Percentiles rank a stretch among this genome's conserved stretches.
phyloP scores from a whole-genome alignment of 192 early-diverging fungal genomes.

The Coemansia sp. region DNA sequence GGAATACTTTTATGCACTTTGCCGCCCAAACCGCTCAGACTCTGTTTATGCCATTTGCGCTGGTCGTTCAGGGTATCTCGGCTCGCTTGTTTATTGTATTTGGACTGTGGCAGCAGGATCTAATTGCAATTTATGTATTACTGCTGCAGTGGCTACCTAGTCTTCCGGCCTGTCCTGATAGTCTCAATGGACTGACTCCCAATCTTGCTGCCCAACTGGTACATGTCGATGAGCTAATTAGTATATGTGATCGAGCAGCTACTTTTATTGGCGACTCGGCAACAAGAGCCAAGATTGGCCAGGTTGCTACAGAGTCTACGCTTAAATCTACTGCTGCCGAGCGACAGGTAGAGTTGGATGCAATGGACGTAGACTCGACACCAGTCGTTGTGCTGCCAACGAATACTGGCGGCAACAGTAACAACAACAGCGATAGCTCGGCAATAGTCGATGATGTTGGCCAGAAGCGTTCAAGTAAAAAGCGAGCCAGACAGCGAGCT shows the following conservation, averaged over 20 bases:
- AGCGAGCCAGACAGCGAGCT: slow-evolving; percentile 7
- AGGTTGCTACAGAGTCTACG: background rate
- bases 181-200: background rate
- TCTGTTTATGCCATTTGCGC: slow-evolving; percentile 38
- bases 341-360: slow-evolving; percentile 2
- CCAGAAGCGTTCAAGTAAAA: slow-evolving; percentile 6
- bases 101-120: slow-evolving; percentile 24
- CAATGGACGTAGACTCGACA: background rate
- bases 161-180: slow-evolving; percentile 33
- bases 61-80: slow-evolving; percentile 24
- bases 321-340: background rate
- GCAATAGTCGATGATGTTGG: background rate
- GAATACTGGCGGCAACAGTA: too few relatives aligned
- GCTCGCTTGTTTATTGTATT: slow-evolving; percentile 26
- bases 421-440: too few relatives aligned
- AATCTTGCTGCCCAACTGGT: background rate
- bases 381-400: background rate
- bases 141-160: slow-evolving; percentile 29
- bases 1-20: slow-evolving; percentile 23
- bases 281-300: background rate
- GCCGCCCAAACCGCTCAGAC: slow-evolving; percentile 28
- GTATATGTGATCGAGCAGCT: background rate
- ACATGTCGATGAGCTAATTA: background rate
- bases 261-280: background rate
- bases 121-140: slow-evolving; percentile 10